Evolutionary conservation across 2,329 filamentous ascomycete species (phyloP).

Genomic region (Fusarium stilboides): DNA sequence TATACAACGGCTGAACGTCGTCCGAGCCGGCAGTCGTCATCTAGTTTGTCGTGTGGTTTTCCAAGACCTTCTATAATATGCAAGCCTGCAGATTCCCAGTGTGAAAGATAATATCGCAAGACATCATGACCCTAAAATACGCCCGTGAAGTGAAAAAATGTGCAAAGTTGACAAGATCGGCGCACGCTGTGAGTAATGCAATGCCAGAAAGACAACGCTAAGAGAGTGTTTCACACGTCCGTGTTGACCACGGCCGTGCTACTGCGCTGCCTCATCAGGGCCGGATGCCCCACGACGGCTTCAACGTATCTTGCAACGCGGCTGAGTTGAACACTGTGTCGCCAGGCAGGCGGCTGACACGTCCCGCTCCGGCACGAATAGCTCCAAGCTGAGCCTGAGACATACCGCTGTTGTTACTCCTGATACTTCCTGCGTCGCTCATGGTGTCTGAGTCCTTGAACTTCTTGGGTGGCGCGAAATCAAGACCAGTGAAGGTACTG

Average conservation of each 20-base stretch:
- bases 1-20: constrained; percentile 49
- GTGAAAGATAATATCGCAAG: constrained; percentile 49
- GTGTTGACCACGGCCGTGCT: constrained; percentile 6
- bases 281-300: constrained; percentile 72
- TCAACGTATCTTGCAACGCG: constrained; percentile 75
- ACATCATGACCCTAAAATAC: constrained; percentile 53
- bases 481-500: constrained; percentile 81
- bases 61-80: constrained; percentile 56
- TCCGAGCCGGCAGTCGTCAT: constrained; percentile 48
- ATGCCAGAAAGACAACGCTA: constrained; percentile 47
- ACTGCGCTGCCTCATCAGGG: constrained; percentile 50
- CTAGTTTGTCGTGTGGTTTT: constrained; percentile 51
- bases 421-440: constrained; percentile 78
- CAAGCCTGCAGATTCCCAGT: constrained; percentile 51
- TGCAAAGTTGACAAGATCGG: constrained; percentile 47
- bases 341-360: constrained; percentile 86
- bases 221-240: constrained; percentile 24
- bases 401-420: constrained; percentile 79
- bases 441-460: constrained; percentile 74
- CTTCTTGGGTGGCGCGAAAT: constrained; percentile 84
- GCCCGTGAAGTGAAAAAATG: constrained; percentile 49
- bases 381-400: constrained; percentile 78
- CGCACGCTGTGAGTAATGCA: constrained; percentile 51
- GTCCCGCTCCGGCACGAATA: constrained; percentile 86
- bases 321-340: constrained; percentile 83